These are phyloP conservation scores for Trametes hirsuta DNA, from an alignment of 1,284 basidiomycete species.

Conservation along the genomic window DNA sequence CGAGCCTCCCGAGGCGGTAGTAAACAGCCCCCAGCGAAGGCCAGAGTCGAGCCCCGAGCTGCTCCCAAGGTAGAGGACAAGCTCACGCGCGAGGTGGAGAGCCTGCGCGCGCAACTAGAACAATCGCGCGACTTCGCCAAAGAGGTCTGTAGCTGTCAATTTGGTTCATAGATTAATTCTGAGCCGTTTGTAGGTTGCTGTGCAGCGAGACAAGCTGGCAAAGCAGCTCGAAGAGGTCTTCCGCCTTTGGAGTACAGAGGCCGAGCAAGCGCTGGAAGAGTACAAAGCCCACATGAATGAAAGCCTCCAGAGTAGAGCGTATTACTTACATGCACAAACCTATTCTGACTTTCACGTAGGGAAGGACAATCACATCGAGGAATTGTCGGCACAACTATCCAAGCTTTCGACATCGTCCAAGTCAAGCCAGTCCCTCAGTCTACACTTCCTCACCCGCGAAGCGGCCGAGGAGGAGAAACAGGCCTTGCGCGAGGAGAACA, in stretches of 20 bases:
- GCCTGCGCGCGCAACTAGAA: constrained; percentile 27
- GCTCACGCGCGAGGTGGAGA: constrained; percentile 24
- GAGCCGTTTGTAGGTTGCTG: constrained; percentile 23
- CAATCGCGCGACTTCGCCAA: constrained; percentile 11
- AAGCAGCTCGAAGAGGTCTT: constrained; percentile 61
- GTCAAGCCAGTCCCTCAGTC: constrained; percentile 39
- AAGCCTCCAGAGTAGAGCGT: constrained; percentile 49
- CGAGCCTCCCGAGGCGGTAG: constrained; percentile 9
- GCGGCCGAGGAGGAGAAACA: constrained; percentile 70
- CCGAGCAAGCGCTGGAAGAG: constrained; percentile 56
- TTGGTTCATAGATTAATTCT: not conserved
- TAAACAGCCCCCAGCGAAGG: constrained; percentile 19
- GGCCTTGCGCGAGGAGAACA: constrained; percentile 51
- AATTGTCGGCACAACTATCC: constrained; percentile 57
- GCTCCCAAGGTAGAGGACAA: constrained; percentile 18
- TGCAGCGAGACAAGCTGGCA: constrained; percentile 51
- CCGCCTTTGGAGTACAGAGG: constrained; percentile 60
- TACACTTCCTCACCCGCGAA: constrained; percentile 73
- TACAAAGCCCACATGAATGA: constrained; percentile 53
- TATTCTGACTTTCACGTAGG: constrained; percentile 40
- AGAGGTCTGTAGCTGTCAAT: constrained; percentile 18
- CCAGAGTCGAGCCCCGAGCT: not conserved
- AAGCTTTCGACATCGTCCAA: constrained; percentile 55
- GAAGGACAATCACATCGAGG: constrained; percentile 57
- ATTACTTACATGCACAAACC: constrained; percentile 2